Evolutionary conservation across 202 grass and related monocot species (phyloP).

Genomic region (Digitaria exilis): DNA sequence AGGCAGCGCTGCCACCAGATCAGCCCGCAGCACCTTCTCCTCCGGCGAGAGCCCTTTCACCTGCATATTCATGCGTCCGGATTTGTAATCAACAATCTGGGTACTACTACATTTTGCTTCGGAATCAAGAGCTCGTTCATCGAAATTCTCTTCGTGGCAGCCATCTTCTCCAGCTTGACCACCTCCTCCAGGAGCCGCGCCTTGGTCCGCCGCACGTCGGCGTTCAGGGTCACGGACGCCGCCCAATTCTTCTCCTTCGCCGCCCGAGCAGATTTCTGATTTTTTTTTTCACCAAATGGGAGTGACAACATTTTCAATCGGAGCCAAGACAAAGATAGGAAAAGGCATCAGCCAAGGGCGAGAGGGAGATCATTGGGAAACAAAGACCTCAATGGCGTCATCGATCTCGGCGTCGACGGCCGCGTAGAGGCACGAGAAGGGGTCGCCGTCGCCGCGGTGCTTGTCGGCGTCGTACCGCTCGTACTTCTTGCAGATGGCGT

Average conservation of each 20-base stretch:
- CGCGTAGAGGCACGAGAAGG: constrained; percentile 58
- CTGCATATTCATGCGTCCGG: constrained; percentile 18
- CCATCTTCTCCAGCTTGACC: constrained; percentile 62
- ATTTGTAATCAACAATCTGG: neutral
- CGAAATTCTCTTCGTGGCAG: constrained; percentile 42
- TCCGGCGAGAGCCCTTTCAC: constrained; percentile 61
- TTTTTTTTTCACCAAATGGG: neutral
- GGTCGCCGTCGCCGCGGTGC: constrained; percentile 53
- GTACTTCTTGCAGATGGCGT: constrained; percentile 78
- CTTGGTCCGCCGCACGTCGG: constrained; percentile 63
- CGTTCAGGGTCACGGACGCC: constrained; percentile 51
- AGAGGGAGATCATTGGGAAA: neutral
- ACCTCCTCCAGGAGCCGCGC: constrained; percentile 54
- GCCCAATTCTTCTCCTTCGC: constrained; percentile 56
- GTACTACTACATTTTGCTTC: neutral
- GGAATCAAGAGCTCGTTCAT: neutral
- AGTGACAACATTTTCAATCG: neutral
- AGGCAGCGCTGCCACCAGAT: constrained; percentile 57
- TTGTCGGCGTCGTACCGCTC: constrained; percentile 67
- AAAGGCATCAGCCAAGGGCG: neutral
- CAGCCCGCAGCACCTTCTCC: constrained; percentile 44
- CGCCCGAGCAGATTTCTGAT: constrained; percentile 59
- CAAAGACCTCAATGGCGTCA: constrained; percentile 42
- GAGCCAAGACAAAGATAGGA: neutral
- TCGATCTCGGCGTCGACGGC: constrained; percentile 54